Evolutionary conservation across 352 stramenopile species (phyloP).

Genomic region (Globisporangium middletonii): DNA sequence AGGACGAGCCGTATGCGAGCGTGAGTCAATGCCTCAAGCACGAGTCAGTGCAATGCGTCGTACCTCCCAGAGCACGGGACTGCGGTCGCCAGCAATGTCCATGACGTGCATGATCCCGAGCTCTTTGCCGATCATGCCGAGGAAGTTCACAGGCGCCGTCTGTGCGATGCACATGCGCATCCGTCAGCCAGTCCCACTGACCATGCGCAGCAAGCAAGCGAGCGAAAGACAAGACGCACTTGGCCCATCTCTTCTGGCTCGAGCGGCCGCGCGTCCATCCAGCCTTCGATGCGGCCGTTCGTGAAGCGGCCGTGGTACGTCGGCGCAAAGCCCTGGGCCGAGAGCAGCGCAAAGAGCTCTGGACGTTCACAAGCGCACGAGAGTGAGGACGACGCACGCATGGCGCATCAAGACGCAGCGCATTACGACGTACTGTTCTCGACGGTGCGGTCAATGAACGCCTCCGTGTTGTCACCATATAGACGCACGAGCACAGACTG

Average conservation of each 20-base stretch:
- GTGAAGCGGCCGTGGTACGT: conserved; percentile 87
- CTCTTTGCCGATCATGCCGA: conserved; percentile 83
- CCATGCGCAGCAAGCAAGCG: background rate
- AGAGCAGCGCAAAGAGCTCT: conserved; percentile 85
- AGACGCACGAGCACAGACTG: conserved; percentile 86
- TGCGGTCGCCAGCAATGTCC: conserved; percentile 55
- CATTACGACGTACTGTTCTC: conserved; percentile 75
- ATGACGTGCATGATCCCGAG: conserved; percentile 87
- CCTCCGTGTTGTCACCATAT: conserved; percentile 91
- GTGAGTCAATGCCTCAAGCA: background rate
- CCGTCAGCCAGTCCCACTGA: background rate
- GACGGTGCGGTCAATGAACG: conserved; percentile 89
- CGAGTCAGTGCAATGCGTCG: background rate
- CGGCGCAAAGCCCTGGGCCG: conserved; percentile 78
- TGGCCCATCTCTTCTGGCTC: conserved; percentile 86
- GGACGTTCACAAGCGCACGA: conserved; percentile 1
- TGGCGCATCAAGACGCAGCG: conserved; percentile 3
- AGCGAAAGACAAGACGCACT: conserved; percentile 11
- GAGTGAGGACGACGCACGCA: background rate
- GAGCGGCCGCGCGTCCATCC: conserved; percentile 73
- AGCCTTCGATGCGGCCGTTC: conserved; percentile 92
- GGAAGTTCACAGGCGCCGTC: conserved; percentile 68
- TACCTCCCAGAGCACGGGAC: conserved; percentile 63
- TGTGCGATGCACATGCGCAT: conserved; percentile 6
- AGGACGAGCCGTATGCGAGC: no score